Evolutionary conservation across 75 land plant genomes (phyloP).

Genomic region (Sequoiadendron giganteum): DNA sequence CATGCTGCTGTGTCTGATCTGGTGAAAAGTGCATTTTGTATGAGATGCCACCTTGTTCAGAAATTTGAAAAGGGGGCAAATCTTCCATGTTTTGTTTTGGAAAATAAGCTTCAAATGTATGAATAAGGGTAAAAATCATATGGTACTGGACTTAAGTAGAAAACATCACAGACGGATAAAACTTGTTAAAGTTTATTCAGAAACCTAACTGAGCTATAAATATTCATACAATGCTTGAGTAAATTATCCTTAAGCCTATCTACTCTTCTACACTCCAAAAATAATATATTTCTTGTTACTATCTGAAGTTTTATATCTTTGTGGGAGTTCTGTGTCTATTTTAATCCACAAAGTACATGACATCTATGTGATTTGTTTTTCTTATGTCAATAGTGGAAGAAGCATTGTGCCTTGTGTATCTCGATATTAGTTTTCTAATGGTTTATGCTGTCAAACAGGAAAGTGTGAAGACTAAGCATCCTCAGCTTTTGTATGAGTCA

Average conservation of each 20-base stretch:
- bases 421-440: neutral
- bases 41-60: neutral
- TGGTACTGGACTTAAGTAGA: neutral
- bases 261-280: neutral
- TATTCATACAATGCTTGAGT: neutral
- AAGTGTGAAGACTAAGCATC: conserved; percentile 47
- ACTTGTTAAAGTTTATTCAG: neutral
- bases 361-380: neutral
- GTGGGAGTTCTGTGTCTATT: neutral
- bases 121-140: neutral
- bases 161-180: neutral
- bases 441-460: conserved; percentile 31
- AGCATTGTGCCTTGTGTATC: neutral
- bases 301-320: neutral
- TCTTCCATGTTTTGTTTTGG: neutral
- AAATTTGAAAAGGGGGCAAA: neutral
- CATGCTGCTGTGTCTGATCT: neutral
- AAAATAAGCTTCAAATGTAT: neutral
- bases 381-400: neutral
- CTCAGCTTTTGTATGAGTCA: conserved; percentile 52
- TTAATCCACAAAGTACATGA: neutral
- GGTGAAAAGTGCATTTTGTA: neutral
- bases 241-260: neutral
- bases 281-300: neutral
- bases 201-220: neutral